These are phyloP conservation scores for Thalia dealbata DNA, from an alignment of 176 grass and related monocot genomes.

Conservation along the genomic window DNA sequence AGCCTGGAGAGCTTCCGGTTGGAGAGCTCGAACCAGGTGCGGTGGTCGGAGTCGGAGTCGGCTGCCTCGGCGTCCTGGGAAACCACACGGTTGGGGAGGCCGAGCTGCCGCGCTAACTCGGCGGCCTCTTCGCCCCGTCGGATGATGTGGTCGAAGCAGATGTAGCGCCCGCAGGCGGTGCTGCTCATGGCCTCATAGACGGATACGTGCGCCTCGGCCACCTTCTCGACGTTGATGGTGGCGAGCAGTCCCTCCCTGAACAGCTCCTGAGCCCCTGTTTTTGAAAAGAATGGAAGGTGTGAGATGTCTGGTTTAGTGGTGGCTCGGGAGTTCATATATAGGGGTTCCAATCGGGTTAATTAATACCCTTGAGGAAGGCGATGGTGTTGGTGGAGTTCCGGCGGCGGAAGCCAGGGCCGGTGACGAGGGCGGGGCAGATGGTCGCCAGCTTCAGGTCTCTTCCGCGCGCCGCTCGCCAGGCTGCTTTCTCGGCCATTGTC, in stretches of 20 bases:
- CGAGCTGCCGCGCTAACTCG: slow-evolving; percentile 77
- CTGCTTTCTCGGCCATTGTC: slow-evolving; percentile 83
- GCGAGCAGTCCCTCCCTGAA: slow-evolving; percentile 67
- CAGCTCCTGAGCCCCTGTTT: slow-evolving; percentile 63
- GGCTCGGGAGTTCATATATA: too few relatives aligned
- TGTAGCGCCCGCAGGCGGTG: slow-evolving; percentile 74
- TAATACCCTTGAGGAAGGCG: slow-evolving; percentile 85
- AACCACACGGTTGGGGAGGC: slow-evolving; percentile 30
- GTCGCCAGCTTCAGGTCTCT: slow-evolving; percentile 82
- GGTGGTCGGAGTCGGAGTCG: slow-evolving; percentile 26
- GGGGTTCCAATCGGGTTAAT: too few relatives aligned
- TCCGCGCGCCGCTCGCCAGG: slow-evolving; percentile 78
- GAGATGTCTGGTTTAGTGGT: too few relatives aligned
- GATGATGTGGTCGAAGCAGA: slow-evolving; percentile 82
- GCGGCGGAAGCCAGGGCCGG: slow-evolving; percentile 53
- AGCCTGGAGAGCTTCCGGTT: slow-evolving; percentile 61
- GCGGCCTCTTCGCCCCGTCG: slow-evolving; percentile 47
- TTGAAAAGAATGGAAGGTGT: background rate
- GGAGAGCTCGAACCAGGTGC: slow-evolving; percentile 65
- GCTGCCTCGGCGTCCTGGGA: slow-evolving; percentile 23
- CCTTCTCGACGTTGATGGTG: slow-evolving; percentile 57
- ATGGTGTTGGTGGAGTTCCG: slow-evolving; percentile 65
- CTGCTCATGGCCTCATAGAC: slow-evolving; percentile 72
- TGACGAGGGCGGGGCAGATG: slow-evolving; percentile 71
- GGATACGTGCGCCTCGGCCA: slow-evolving; percentile 67